Conservation (phyloP, 177 flowering plant species). For the Tripterygium wilfordii region DNA sequence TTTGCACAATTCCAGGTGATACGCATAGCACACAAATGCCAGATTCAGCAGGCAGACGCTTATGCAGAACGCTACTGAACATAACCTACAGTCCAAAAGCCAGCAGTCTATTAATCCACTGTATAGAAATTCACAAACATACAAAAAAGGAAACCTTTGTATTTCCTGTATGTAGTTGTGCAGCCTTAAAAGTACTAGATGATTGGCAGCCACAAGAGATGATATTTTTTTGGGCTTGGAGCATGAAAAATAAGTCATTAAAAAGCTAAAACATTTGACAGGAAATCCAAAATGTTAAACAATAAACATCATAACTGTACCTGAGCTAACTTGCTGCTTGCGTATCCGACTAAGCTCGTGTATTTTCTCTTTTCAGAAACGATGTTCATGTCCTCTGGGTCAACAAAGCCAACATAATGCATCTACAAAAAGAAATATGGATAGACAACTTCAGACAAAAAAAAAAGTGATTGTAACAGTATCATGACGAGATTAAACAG, state of each 20-base stretch:
- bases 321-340: conserved; percentile 97
- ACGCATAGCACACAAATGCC: conserved; percentile 78
- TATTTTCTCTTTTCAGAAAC: conserved; percentile 74
- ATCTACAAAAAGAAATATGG: conserved; percentile 34
- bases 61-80: conserved; percentile 87
- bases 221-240: no score
- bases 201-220: no score
- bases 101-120: no score
- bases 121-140: no score
- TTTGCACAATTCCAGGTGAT: conserved; percentile 88
- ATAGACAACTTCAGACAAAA: neutral
- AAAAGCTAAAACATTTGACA: neutral
- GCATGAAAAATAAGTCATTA: no score
- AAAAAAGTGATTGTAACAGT: neutral
- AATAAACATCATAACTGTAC: no score
- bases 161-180: no score
- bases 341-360: conserved; percentile 74
- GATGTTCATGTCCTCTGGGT: conserved; percentile 89
- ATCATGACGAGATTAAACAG: no score
- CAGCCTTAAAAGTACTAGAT: no score
- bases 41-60: conserved; percentile 83
- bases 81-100: conserved; percentile 55
- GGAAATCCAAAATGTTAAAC: neutral
- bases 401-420: conserved; percentile 91
- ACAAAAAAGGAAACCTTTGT: no score